phyloP scores from a whole-genome alignment of 2,329 filamentous ascomycete genomes.

The Alternaria postmessia region DNA sequence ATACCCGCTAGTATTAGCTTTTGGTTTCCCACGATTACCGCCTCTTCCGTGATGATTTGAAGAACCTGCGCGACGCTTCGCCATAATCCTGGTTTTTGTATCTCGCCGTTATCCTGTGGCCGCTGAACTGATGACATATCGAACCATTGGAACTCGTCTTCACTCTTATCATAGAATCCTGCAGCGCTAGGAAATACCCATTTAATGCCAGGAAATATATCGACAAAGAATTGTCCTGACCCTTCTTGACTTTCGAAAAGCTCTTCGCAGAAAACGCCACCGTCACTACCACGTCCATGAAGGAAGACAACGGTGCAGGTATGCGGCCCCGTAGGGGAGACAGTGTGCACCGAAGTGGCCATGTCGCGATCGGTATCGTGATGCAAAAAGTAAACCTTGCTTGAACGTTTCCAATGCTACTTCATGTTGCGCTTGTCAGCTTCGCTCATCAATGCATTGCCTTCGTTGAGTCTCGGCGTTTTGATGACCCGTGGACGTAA shows the following conservation, averaged over 20 bases:
- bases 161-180: conserved; percentile 29
- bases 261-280: conserved; percentile 50
- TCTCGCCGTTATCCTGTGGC: conserved; percentile 52
- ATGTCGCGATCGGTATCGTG: not conserved
- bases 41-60: conserved; percentile 25
- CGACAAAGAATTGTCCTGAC: conserved; percentile 42
- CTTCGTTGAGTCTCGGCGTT: not conserved
- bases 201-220: conserved; percentile 47
- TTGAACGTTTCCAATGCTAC: not conserved
- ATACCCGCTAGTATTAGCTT: conserved; percentile 33
- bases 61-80: conserved; percentile 52
- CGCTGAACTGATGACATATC: conserved; percentile 58
- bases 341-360: not conserved
- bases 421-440: not conserved
- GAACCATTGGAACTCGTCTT: conserved; percentile 58
- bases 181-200: conserved; percentile 62
- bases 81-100: conserved; percentile 54
- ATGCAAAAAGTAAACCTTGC: not conserved
- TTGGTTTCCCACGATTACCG: conserved; percentile 4
- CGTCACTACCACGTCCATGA: conserved; percentile 56
- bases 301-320: conserved; percentile 59
- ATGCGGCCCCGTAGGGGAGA: conserved; percentile 36
- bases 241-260: conserved; percentile 47
- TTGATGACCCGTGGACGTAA: not conserved
- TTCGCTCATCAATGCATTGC: not conserved